Conservation (phyloP, 108 stramenopile genomes). For the Discostella stelligeroides region DNA sequence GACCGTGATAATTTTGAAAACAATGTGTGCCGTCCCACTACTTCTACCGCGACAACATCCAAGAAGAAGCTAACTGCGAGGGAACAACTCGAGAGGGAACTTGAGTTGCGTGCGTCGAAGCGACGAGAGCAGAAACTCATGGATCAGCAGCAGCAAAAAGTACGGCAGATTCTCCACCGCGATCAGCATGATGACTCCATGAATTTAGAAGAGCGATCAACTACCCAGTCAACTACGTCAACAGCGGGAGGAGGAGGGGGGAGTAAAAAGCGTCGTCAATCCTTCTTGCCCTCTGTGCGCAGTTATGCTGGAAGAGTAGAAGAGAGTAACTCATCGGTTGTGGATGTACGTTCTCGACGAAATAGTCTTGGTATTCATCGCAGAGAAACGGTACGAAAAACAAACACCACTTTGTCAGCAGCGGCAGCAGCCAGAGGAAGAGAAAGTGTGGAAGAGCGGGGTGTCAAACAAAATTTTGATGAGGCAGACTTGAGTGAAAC, state of each 20-base stretch:
- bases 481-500: constrained; percentile 30
- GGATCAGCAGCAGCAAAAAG: constrained; percentile 2
- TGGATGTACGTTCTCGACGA: constrained; percentile 2
- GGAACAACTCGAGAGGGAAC: constrained; percentile 10
- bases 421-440: neutral
- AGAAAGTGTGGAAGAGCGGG: neutral
- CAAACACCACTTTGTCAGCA: neutral
- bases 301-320: neutral
- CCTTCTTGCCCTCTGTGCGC: neutral
- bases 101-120: neutral
- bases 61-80: constrained; percentile 10
- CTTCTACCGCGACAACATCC: too few relatives aligned
- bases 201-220: too few relatives aligned
- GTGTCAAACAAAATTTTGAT: constrained; percentile 7
- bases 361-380: neutral
- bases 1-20: neutral
- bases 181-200: too few relatives aligned
- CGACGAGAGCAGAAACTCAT: constrained; percentile 11
- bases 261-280: neutral
- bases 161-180: neutral
- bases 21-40: too few relatives aligned
- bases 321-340: constrained; percentile 12
- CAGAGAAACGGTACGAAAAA: constrained; percentile 11
- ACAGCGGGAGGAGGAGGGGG: neutral
- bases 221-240: neutral